Conservation (phyloP, 805 yeast species). For the Lachancea sp. region DNA sequence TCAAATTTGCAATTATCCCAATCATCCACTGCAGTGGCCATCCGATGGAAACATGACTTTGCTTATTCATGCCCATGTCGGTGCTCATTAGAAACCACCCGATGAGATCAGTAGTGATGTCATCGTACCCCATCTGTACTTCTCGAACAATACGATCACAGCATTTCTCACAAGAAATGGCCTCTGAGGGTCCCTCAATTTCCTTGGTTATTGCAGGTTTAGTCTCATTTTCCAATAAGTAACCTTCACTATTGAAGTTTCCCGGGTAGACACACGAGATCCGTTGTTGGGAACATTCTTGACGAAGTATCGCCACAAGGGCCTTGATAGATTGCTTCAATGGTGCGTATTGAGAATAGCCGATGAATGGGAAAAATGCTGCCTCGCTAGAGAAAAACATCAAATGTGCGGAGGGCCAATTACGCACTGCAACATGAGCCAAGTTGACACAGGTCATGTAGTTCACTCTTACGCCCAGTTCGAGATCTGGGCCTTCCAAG, state of each 20-base stretch:
- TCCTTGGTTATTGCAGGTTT: conserved; percentile 77
- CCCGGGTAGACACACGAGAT: conserved; percentile 83
- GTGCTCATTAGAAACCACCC: conserved; percentile 75
- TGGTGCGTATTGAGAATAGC: conserved; percentile 89
- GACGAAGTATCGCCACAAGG: conserved; percentile 69
- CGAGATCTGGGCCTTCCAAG: conserved; percentile 50
- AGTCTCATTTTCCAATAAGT: conserved; percentile 65
- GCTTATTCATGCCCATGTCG: conserved; percentile 63
- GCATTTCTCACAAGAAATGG: conserved; percentile 63
- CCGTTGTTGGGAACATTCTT: conserved; percentile 69
- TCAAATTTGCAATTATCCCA: conserved; percentile 43
- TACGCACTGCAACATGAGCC: conserved; percentile 56
- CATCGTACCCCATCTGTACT: conserved; percentile 60
- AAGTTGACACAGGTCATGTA: conserved; percentile 68
- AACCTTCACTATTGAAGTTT: conserved; percentile 86
- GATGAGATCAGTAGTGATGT: conserved; percentile 72
- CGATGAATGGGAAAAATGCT: conserved; percentile 82
- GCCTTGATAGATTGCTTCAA: conserved; percentile 75
- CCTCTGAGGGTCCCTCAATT: conserved; percentile 79
- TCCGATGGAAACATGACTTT: conserved; percentile 39
- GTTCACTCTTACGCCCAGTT: conserved; percentile 57
- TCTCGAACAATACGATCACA: conserved; percentile 51
- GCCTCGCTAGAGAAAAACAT: conserved; percentile 69
- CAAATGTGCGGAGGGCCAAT: conserved; percentile 37
- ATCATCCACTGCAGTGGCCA: conserved; percentile 46